These are phyloP conservation scores for Takashimella koratensis DNA, from an alignment of 1,284 basidiomycete genomes.

Conservation along the genomic window DNA sequence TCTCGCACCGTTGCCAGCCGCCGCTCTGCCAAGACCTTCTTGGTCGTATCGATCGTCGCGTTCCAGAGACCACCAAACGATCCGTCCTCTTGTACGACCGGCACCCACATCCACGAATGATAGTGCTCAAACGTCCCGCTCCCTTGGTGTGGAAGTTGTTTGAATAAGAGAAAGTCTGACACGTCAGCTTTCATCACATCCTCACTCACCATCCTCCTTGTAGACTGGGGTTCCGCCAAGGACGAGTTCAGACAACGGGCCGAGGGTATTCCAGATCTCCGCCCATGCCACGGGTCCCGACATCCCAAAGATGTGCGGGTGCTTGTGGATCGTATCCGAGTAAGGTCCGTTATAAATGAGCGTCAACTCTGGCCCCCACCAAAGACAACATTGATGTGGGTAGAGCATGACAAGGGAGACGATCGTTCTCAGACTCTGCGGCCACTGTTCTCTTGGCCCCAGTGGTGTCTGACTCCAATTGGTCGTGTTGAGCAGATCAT, in stretches of 20 bases:
- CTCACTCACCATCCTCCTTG: conserved; percentile 42
- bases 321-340: conserved; percentile 37
- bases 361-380: conserved; percentile 45
- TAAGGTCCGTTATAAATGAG: conserved; percentile 45
- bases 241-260: conserved; percentile 40
- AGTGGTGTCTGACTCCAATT: conserved; percentile 44
- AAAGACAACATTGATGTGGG: conserved; percentile 39
- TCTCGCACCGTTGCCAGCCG: conserved; percentile 30
- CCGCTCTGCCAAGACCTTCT: conserved; percentile 34
- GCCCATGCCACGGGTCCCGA: conserved; percentile 39
- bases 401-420: conserved; percentile 35
- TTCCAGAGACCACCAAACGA: conserved; percentile 41
- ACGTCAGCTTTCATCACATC: too few species aligned
- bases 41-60: conserved; percentile 34
- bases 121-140: conserved; percentile 26
- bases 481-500: conserved; percentile 28
- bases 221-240: conserved; percentile 36
- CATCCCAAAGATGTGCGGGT: conserved; percentile 43
- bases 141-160: conserved; percentile 31
- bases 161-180: conserved; percentile 37
- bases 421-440: conserved; percentile 34
- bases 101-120: conserved; percentile 41
- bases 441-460: conserved; percentile 36
- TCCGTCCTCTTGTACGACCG: conserved; percentile 36
- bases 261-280: conserved; percentile 40